A percentile compares a stretch with the other conserved stretches of the same genome.
These are phyloP conservation scores for Galerina marginata DNA, from an alignment of 768 basidiomycete species.

Conservation along the genomic window DNA sequence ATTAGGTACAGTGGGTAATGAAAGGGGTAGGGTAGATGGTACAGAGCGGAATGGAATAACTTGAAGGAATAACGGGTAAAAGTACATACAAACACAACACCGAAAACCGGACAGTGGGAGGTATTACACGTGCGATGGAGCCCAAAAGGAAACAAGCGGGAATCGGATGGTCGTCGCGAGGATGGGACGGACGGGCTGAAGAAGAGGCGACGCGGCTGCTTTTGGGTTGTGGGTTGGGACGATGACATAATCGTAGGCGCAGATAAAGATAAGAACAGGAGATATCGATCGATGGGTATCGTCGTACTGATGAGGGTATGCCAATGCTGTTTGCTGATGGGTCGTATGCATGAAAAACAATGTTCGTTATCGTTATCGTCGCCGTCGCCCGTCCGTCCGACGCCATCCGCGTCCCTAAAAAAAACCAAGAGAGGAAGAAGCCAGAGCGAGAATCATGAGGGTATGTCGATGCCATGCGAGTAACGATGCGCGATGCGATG, in stretches of 20 bases:
- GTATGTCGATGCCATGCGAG: conserved; percentile 8
- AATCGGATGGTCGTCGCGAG: background rate
- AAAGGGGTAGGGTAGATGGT: background rate
- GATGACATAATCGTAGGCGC: too few relatives aligned
- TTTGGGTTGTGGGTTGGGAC: too few relatives aligned
- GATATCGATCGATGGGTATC: too few relatives aligned
- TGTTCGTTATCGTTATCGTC: background rate
- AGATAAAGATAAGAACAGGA: too few relatives aligned
- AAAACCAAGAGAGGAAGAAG: conserved; percentile 2
- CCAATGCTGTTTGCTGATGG: background rate
- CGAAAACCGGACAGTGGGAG: background rate
- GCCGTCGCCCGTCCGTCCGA: background rate
- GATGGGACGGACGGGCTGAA: too few relatives aligned
- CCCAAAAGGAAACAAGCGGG: background rate
- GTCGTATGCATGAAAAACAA: conserved; percentile 1
- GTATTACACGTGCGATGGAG: background rate
- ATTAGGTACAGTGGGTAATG: background rate
- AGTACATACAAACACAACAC: conserved; percentile 9
- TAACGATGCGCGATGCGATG: background rate
- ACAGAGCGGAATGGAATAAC: background rate
- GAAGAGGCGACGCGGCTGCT: too few relatives aligned
- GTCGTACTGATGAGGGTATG: too few relatives aligned
- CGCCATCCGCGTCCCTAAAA: background rate
- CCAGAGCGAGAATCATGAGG: background rate
- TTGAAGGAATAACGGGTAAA: background rate